Evolutionary conservation across 331 rosid genomes (phyloP), one percentile per base, ranked within the genome.

Genomic region (Erythrophleum ivorense): DNA sequence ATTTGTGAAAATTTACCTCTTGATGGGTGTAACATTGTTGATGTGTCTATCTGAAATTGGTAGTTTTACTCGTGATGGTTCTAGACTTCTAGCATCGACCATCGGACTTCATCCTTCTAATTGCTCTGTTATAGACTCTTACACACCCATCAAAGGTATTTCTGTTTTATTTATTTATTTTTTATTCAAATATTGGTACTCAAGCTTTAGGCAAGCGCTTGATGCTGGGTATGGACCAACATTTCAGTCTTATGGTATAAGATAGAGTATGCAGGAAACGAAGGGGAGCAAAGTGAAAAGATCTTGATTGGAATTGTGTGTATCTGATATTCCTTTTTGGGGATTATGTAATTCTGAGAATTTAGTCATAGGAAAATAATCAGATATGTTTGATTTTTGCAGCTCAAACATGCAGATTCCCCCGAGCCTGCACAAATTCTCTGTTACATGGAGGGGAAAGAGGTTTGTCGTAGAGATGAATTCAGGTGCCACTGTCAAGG

Each of bases 381-480:
- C 36, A 2, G 50, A 19, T 49, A 3, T 50, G 68, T 68, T 83
- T 75, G 66, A 77, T 80, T 85, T 75, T 81, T 84, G 79, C 86
- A 94, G 98, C 80, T 86, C 63, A 82, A 82, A 85, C 59, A 92
- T 93, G 99, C 80, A 85, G 67, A 82, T 88, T 59, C 82, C 60
- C 9, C 77, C 80, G 16, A 84, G 81, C 75, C n/a, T 70, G 13
- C 75, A 75, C 53, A 75, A 80, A 34, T 58, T 93, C 73, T 85
- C 87, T 7, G 91, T 92, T 49, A 73, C 87, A 69, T 93, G 99
- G 99, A 86, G 99, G 83, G 95, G 92, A 64, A 92, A 88, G 66
- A 93, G 86, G 80, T 91, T 91, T 84, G 64, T 41, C 21, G 83
- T 93, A 14, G 91, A 88, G 73, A 88, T 92, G 85, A 82, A 82